Base-by-base conservation (phyloP, 306 rosid genomes). In the Medicago ruthenica region DNA sequence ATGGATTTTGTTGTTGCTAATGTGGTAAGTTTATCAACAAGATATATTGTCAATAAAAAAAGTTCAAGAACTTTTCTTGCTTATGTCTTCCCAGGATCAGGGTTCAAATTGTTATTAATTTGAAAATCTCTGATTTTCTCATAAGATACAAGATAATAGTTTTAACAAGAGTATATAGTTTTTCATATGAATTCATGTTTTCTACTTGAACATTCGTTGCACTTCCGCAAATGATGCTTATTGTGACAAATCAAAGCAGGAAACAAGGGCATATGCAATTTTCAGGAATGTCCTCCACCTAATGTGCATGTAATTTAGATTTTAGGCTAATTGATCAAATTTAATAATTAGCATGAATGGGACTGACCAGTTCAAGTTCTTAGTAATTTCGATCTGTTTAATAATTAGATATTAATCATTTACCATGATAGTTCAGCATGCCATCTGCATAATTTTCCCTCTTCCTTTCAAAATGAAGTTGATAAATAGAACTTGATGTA, bases 1-100 rank as follows among this genome's bases (percentile, higher is more conserved):
- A 80, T 91, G 47, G 96, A 94, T 79, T 83, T 91, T 82, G 98
- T 94, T 65, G 87, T 94, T 79, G 98, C 98, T 10, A 94, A 94
- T 81, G 98, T 94, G 96, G 98, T 94, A 42, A 41, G 91, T 34
- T 47, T 62, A 39, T 70, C 37, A 64, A 47, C 61, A 59, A 68
- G 18, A 68, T 64, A 45, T 22, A 44, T 8, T 36, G n/a, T 48
- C 55, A 41, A 63, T 44, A 15, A 17, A 13, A n/a, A 11, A 3
- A 27, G 65, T 59, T 11, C 5, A 16, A 22, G 8, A 58, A 22
- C 36, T 22, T 58, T 58, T 17, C 18, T 8, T n/a, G 57, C 57
- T 5, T n/a, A 50, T n/a, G 9, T 1, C 20, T 51, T 51, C 8
- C 21, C 11, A n/a, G 11, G 21, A 7, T 51, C 57, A 51, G 22